phyloP scores from a whole-genome alignment of 1,284 basidiomycete species.

The Microbotryum lychnidis-dioicae region DNA sequence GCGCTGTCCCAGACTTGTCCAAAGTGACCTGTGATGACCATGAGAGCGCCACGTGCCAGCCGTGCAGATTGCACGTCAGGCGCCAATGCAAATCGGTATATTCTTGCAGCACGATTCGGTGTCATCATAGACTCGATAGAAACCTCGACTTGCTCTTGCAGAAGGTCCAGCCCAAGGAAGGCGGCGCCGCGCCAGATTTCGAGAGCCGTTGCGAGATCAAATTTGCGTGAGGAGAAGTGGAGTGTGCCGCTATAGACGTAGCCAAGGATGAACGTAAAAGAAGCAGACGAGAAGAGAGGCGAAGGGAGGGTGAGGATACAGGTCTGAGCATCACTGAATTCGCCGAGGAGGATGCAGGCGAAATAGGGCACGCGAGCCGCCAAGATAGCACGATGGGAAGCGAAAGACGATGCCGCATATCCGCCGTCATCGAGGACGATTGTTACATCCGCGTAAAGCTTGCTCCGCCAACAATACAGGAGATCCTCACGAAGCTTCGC shows the following conservation, averaged over 20 bases:
- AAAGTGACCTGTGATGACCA: constrained; percentile 68
- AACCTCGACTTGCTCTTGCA: constrained; percentile 69
- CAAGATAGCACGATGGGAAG: constrained; percentile 85
- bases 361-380: constrained; percentile 85
- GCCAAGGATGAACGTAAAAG: constrained; percentile 81
- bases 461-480: constrained; percentile 90
- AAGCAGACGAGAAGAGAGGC: constrained; percentile 89
- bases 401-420: constrained; percentile 61
- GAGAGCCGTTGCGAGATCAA: constrained; percentile 85
- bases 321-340: constrained; percentile 44
- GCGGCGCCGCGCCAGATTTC: constrained; percentile 74
- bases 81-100: constrained; percentile 65
- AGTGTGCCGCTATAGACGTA: constrained; percentile 91
- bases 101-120: constrained; percentile 56
- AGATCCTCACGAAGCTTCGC: constrained; percentile 53
- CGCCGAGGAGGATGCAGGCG: constrained; percentile 54
- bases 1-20: constrained; percentile 74
- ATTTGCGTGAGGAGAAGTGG: constrained; percentile 81
- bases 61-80: constrained; percentile 65
- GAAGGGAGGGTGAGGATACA: constrained; percentile 62
- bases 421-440: constrained; percentile 55
- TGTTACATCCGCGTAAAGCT: constrained; percentile 80
- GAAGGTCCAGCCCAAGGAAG: constrained; percentile 68
- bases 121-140: constrained; percentile 66
- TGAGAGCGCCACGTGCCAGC: constrained; percentile 61